Percentiles rank a stretch among this genome's conserved stretches.
These are phyloP conservation scores for Eucalyptus curtisii DNA, from an alignment of 345 rosid genomes.

Conservation along the genomic window DNA sequence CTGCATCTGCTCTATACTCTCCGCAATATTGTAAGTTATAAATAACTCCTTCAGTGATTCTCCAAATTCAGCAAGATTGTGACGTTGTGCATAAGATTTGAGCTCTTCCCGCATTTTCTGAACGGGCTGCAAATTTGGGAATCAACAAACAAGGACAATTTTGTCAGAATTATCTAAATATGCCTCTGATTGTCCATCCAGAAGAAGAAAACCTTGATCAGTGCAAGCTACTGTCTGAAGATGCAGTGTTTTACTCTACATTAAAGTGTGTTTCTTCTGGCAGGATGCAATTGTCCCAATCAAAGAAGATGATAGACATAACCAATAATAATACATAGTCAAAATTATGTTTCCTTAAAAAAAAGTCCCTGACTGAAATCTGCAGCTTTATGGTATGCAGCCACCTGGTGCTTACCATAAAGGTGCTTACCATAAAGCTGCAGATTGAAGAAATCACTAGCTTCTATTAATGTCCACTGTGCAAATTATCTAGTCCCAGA, in stretches of 20 bases:
- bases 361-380: not conserved
- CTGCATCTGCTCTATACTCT: constrained; percentile 37
- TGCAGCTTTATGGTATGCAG: not conserved
- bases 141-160: not conserved
- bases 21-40: constrained; percentile 40
- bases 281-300: not conserved
- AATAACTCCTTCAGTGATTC: constrained; percentile 45
- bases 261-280: not conserved
- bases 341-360: not conserved
- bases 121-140: constrained; percentile 32
- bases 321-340: not conserved
- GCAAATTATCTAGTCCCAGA: not conserved
- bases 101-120: constrained; percentile 64
- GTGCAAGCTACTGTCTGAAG: not conserved
- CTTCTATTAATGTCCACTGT: not conserved
- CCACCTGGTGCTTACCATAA: not conserved
- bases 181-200: not conserved
- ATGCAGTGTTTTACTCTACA: not conserved
- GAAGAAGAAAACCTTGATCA: not conserved
- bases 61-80: constrained; percentile 40
- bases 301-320: not conserved
- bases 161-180: not conserved
- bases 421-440: not conserved
- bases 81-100: constrained; percentile 48
- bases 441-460: not conserved